Evolutionary conservation across 2,329 filamentous ascomycete species (phyloP).

Genomic region (Fusarium nanum): DNA sequence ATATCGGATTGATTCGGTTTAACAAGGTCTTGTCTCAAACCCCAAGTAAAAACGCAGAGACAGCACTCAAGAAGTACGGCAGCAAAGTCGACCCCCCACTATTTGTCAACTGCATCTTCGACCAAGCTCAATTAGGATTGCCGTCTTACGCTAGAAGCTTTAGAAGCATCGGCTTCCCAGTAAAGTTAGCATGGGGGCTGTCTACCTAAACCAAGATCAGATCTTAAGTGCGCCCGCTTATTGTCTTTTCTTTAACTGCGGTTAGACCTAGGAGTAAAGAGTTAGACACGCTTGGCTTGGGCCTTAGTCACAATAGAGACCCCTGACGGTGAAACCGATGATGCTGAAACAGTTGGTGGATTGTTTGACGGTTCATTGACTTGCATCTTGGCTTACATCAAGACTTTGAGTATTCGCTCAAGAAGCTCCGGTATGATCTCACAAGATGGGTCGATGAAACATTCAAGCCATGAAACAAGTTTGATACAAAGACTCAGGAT

Average conservation of each 20-base stretch:
- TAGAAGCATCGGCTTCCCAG: constrained; percentile 27
- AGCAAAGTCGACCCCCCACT: constrained; percentile 16
- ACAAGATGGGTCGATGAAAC: background rate
- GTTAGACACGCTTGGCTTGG: background rate
- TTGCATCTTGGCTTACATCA: constrained; percentile 18
- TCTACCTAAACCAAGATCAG: background rate
- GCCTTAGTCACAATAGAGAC: background rate
- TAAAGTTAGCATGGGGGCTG: constrained; percentile 17
- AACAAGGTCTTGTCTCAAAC: background rate
- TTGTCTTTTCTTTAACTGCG: background rate
- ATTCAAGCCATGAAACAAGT: constrained; percentile 1
- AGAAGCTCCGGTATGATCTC: background rate
- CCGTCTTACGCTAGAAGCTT: constrained; percentile 43
- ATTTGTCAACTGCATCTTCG: constrained; percentile 7
- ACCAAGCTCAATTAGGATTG: constrained; percentile 23
- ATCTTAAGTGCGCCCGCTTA: background rate
- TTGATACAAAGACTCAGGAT: background rate
- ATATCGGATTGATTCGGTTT: background rate
- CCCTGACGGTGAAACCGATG: constrained; percentile 16
- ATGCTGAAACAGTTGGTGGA: constrained; percentile 1
- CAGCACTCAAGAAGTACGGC: background rate
- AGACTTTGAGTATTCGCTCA: background rate
- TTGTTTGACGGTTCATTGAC: too few relatives aligned
- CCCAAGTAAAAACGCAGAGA: background rate
- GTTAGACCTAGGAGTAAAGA: background rate